Base-by-base conservation (phyloP, 495 filamentous ascomycete genomes). In the Chaetomium tenue region DNA sequence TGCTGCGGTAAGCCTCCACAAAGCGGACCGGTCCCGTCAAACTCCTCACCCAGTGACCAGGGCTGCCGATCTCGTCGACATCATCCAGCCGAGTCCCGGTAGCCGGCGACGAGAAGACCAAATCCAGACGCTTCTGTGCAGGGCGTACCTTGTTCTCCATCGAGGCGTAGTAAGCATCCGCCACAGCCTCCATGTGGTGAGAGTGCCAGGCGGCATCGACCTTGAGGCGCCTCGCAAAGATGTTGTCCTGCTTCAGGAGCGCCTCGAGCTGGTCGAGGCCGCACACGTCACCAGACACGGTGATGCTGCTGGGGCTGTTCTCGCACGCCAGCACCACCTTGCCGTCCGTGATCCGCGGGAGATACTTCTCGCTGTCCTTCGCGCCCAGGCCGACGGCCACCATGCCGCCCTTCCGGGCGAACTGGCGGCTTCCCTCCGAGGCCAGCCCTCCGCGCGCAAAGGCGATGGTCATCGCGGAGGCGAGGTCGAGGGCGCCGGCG, bases 291-390 rank as follows among this genome's bases (percentile, higher is more conserved):
- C 82, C 82, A 0, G 79, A 79, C 2, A 84, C 25, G 9, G 83
- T 84, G n/a, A 77, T 67, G 61, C 74, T 82, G 7, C 54, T 68
- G 2, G 80, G 81, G 39, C 74, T 78, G 67, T 84, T 85, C 50
- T 80, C 68, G 54, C 81, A 84, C 0, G 81, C 83, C 5, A 83
- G 67, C 6, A 72, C 66, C 9, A 68, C 71, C 63, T 63, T 66
- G n/a, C 73, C 65, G 3, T 22, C 47, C 12, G 65, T 63, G 52
- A 72, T 46, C 6, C 68, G 64, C 13, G 56, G 61, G 18, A 81
- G 63, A 11, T 74, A 77, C 23, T 62, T 47, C 13, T 64, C 40
- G 28, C 69, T 60, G 0, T 66, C 69, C 13, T 72, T 51, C 39
- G 71, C 50, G 2, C 69, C 68, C 8, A 81, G 26, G 0, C 77